A percentile compares a stretch with the other conserved stretches of the same genome.
These are phyloP conservation scores for Penicillium sp. DNA, from an alignment of 2,329 filamentous ascomycete species.

Conservation along the genomic window DNA sequence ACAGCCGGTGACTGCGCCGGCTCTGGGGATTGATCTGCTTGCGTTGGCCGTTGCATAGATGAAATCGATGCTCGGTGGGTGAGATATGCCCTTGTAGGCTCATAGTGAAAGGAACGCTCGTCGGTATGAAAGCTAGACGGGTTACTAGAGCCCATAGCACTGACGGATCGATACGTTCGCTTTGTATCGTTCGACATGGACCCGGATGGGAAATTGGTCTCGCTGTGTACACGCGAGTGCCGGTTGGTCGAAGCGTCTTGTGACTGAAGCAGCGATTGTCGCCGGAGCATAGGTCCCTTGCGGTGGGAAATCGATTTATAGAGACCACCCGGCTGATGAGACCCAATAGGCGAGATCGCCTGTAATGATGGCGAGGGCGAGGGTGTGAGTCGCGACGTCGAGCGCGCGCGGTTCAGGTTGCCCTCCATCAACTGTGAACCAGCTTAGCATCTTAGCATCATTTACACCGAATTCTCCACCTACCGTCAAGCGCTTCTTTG, in stretches of 20 bases:
- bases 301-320: constrained; percentile 43
- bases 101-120: constrained; percentile 33
- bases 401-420: constrained; percentile 74
- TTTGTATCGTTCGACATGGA: constrained; percentile 33
- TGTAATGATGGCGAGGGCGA: constrained; percentile 39
- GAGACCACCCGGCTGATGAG: constrained; percentile 38
- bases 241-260: constrained; percentile 40
- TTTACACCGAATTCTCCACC: constrained; percentile 32
- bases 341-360: constrained; percentile 26
- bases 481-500: constrained; percentile 82
- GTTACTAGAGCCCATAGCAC: constrained; percentile 47
- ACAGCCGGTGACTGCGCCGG: constrained; percentile 5
- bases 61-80: constrained; percentile 37
- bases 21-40: constrained; percentile 7
- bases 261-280: constrained; percentile 31
- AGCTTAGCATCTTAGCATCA: constrained; percentile 17
- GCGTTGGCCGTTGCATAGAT: constrained; percentile 30
- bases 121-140: constrained; percentile 29
- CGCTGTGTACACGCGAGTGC: constrained; percentile 59
- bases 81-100: constrained; percentile 28
- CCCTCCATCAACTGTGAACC: constrained; percentile 76
- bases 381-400: constrained; percentile 55
- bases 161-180: constrained; percentile 56
- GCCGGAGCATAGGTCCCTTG: constrained; percentile 45
- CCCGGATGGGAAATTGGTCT: constrained; percentile 50